Conservation (phyloP, 345 rosid species). For the Eucalyptus camaldulensis region DNA sequence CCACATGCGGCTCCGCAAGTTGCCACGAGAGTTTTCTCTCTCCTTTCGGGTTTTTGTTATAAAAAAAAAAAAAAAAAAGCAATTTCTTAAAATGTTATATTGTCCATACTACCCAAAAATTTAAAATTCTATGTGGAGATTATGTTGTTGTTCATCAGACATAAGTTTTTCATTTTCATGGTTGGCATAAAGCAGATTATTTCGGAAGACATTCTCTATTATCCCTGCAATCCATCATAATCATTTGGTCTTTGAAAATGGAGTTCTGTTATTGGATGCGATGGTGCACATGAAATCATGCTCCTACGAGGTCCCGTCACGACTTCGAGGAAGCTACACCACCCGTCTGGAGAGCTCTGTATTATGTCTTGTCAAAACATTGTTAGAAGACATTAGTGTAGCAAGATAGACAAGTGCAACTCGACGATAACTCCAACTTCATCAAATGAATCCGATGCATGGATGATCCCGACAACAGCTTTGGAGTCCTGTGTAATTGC, state of each 20-base stretch:
- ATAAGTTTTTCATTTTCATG: neutral
- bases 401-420: neutral
- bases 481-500: neutral
- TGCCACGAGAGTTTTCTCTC: neutral
- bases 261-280: neutral
- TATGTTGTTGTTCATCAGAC: neutral
- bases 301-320: neutral
- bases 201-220: too few species aligned
- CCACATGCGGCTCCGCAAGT: neutral
- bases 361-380: neutral
- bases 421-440: neutral
- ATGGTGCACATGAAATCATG: neutral
- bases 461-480: neutral
- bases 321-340: neutral
- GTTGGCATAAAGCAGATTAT: neutral
- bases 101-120: neutral
- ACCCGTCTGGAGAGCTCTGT: neutral
- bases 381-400: neutral
- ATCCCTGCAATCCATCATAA: neutral
- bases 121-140: neutral
- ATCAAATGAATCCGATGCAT: neutral
- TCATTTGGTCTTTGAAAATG: neutral
- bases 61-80: too few species aligned
- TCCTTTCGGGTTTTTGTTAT: neutral
- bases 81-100: neutral